A percentile compares a stretch with the other conserved stretches of the same genome.
These are phyloP conservation scores for Truncatella angustata DNA, from an alignment of 2,329 filamentous ascomycete genomes.

Conservation along the genomic window DNA sequence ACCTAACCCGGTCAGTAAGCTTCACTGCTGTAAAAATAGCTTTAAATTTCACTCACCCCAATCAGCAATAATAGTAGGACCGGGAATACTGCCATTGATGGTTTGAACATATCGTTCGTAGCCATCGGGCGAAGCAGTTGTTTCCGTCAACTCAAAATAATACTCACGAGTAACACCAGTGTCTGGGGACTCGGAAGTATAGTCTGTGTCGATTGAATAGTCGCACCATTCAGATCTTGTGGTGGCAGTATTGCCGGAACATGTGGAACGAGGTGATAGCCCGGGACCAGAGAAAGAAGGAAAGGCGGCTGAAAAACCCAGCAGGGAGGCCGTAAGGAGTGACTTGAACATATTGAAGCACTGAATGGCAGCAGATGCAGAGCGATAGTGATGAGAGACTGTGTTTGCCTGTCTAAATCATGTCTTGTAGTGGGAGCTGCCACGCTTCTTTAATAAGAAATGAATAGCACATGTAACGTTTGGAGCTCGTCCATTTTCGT, in stretches of 20 bases:
- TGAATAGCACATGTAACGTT: neutral
- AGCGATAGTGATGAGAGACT: neutral
- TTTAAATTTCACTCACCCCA: constrained; percentile 29
- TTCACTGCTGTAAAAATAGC: neutral
- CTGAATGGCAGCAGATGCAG: neutral
- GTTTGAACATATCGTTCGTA: constrained; percentile 26
- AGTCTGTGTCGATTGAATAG: constrained; percentile 35
- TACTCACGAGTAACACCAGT: constrained; percentile 38
- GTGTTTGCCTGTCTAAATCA: neutral
- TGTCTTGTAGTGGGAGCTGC: neutral
- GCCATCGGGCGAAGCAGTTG: constrained; percentile 32
- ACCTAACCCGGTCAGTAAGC: constrained; percentile 20
- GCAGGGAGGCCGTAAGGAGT: constrained; percentile 7
- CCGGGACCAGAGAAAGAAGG: neutral
- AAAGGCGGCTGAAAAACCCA: constrained; percentile 5
- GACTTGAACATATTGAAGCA: constrained; percentile 1
- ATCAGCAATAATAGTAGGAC: constrained; percentile 40
- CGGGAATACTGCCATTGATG: constrained; percentile 35
- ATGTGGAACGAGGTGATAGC: constrained; percentile 2
- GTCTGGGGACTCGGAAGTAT: constrained; percentile 27
- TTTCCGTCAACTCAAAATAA: constrained; percentile 21
- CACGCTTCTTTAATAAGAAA: neutral
- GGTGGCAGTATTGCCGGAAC: constrained; percentile 5
- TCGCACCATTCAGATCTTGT: constrained; percentile 30
- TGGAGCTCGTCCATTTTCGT: too few relatives aligned